A percentile compares a stretch with the other conserved stretches of the same genome.
These are phyloP conservation scores for Salvia hispanica DNA, from an alignment of 257 asterid species.

Conservation along the genomic window DNA sequence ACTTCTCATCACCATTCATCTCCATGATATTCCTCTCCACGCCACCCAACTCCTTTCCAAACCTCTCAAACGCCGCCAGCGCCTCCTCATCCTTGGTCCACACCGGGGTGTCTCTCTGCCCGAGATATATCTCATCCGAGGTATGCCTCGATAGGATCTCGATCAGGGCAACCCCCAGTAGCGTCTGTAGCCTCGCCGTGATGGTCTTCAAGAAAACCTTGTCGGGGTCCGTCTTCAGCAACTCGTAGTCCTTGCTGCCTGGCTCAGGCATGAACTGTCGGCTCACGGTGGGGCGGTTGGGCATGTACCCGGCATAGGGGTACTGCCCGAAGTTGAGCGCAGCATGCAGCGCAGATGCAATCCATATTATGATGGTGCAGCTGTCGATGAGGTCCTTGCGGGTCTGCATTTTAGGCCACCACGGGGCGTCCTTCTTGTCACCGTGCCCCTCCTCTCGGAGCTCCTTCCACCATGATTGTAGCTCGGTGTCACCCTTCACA, in stretches of 20 bases:
- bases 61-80: conserved; percentile 39
- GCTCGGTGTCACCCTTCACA: conserved; percentile 35
- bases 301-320: conserved; percentile 51
- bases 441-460: conserved; percentile 49
- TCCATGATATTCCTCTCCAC: conserved; percentile 37
- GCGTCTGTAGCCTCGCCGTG: conserved; percentile 50
- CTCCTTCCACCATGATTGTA: conserved; percentile 59
- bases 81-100: conserved; percentile 46
- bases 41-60: conserved; percentile 38
- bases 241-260: conserved; percentile 40
- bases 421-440: conserved; percentile 45
- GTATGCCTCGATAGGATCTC: conserved; percentile 52
- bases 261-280: conserved; percentile 49
- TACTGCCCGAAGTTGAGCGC: conserved; percentile 56
- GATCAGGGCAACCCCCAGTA: conserved; percentile 48
- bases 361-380: conserved; percentile 49
- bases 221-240: conserved; percentile 43
- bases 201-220: conserved; percentile 42
- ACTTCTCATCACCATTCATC: conserved; percentile 42
- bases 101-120: conserved; percentile 46
- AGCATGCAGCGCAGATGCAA: conserved; percentile 51
- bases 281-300: conserved; percentile 54
- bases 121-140: conserved; percentile 48
- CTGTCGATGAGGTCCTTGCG: conserved; percentile 39
- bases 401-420: conserved; percentile 56